Evolutionary conservation across 2,329 filamentous ascomycete species (phyloP), one percentile per base, ranked within the genome.

Genomic region (Fusarium sp.): DNA sequence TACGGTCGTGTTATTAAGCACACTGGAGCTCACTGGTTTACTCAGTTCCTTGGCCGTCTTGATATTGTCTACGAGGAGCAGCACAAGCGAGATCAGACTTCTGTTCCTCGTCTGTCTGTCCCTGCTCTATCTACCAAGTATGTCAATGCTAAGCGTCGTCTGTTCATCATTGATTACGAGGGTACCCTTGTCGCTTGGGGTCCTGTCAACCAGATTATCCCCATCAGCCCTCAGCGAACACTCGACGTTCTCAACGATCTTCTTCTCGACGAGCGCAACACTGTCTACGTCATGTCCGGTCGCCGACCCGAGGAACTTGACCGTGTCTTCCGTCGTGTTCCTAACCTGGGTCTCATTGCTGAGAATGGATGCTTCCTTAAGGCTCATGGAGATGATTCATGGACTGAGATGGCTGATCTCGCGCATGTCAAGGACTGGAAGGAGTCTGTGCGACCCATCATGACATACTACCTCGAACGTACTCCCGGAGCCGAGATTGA

Each of bases 311-410:
- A 97, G 74, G 94, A 98, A 75, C 89, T 98, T 34, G 93, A 97
- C 72, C 89, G 91, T 7, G 85, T 97, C 2, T 98, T 98, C 84
- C 90, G 90, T 54, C 88, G 91, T 25, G 91, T 98, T 3, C 91
- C 93, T 7, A 91, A 91, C 64, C 83, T 98, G 5, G 96, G 96
- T 4, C 84, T 98, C 7, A 97, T 98, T 69, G 95, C 95, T 0
- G 95, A 98, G 81, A 98, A 97, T 70, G 95, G 95, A 3, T 97
- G 93, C 78, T 98, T 97, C 80, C 83, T 98, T 60, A 93, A 92
- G 72, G 88, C 93, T 68, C 89, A 88, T 46, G 87, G 89, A 21
- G 85, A 84, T 18, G 86, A 88, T 25, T 85, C 87, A 37, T 98
- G 96, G 96, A 88, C 86, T 4, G 89, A 91, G 67, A 91, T 97